These are phyloP conservation scores for Keithomyces neogunnii DNA, from an alignment of 2,329 filamentous ascomycete species.

Conservation along the genomic window DNA sequence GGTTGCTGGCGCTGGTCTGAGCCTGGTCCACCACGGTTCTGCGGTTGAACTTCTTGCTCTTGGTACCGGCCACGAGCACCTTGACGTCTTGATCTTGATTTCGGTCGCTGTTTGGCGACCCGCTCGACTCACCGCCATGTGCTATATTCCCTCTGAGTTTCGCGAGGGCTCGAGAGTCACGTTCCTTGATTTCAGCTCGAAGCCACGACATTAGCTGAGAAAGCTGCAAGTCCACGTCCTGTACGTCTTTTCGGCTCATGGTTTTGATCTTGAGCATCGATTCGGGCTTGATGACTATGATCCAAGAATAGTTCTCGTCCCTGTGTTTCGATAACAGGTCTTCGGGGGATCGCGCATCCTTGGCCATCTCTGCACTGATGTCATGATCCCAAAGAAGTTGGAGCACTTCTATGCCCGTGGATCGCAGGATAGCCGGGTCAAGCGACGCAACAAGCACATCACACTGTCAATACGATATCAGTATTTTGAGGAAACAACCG, in stretches of 20 bases:
- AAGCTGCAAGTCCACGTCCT: constrained; percentile 66
- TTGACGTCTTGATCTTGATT: constrained; percentile 63
- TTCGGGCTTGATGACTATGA: constrained; percentile 78
- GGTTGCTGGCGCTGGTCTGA: constrained; percentile 46
- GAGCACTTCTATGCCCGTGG: constrained; percentile 67
- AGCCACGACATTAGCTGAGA: constrained; percentile 73
- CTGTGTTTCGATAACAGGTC: constrained; percentile 69
- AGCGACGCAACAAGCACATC: constrained; percentile 88
- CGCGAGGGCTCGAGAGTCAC: constrained; percentile 53
- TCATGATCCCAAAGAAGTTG: constrained; percentile 73
- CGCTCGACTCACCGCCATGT: constrained; percentile 19
- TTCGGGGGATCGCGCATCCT: constrained; percentile 70
- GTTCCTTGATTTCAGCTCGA: constrained; percentile 71
- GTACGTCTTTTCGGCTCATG: constrained; percentile 64
- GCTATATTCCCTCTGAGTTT: constrained; percentile 27
- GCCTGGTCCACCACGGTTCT: constrained; percentile 78
- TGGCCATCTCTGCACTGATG: constrained; percentile 81
- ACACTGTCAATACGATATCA: constrained; percentile 42
- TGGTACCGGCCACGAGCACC: constrained; percentile 73
- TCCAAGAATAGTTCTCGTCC: constrained; percentile 74
- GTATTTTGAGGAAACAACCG: not conserved
- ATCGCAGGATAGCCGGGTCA: constrained; percentile 66
- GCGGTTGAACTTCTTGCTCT: constrained; percentile 87
- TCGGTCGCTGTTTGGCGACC: constrained; percentile 17
- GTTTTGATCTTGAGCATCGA: constrained; percentile 71